Percentiles rank a stretch among this genome's conserved stretches.
These are phyloP conservation scores for Aspergillus hancockii DNA, from an alignment of 495 filamentous ascomycete species.

Conservation along the genomic window DNA sequence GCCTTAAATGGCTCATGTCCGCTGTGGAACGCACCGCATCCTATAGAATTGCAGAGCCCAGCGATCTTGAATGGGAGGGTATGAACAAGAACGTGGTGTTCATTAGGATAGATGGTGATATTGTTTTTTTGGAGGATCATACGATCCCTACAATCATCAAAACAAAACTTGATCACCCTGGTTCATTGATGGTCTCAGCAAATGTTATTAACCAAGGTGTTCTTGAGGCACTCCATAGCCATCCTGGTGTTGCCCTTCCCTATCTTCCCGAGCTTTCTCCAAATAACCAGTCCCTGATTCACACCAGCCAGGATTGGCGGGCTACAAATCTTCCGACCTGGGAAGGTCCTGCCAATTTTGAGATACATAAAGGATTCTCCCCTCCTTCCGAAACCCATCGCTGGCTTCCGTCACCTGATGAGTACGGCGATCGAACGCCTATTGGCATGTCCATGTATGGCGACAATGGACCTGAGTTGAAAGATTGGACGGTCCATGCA, in stretches of 20 bases:
- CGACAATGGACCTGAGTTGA: slow-evolving; percentile 35
- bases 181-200: slow-evolving; percentile 50
- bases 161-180: slow-evolving; percentile 50
- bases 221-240: slow-evolving; percentile 37
- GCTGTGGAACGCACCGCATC: slow-evolving; percentile 27
- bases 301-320: slow-evolving; percentile 27
- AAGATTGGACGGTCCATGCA: slow-evolving; percentile 51
- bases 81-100: slow-evolving; percentile 40
- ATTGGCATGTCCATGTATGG: slow-evolving; percentile 33
- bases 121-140: slow-evolving; percentile 54
- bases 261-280: slow-evolving; percentile 36
- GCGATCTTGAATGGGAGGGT: slow-evolving; percentile 22
- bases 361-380: slow-evolving; percentile 25
- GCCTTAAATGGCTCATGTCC: slow-evolving; percentile 47
- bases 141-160: slow-evolving; percentile 54
- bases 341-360: slow-evolving; percentile 31
- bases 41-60: slow-evolving; percentile 28
- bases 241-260: slow-evolving; percentile 36
- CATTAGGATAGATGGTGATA: slow-evolving; percentile 58
- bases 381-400: slow-evolving; percentile 33
- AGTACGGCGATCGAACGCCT: slow-evolving; percentile 28
- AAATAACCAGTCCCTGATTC: slow-evolving; percentile 5
- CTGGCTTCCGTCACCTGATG: slow-evolving; percentile 30
- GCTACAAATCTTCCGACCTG: slow-evolving; percentile 31
- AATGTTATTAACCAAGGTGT: slow-evolving; percentile 52